Evolutionary conservation across 768 basidiomycete genomes (phyloP), one percentile per base, ranked within the genome.

Genomic region (Xerocomellus intermedius): DNA sequence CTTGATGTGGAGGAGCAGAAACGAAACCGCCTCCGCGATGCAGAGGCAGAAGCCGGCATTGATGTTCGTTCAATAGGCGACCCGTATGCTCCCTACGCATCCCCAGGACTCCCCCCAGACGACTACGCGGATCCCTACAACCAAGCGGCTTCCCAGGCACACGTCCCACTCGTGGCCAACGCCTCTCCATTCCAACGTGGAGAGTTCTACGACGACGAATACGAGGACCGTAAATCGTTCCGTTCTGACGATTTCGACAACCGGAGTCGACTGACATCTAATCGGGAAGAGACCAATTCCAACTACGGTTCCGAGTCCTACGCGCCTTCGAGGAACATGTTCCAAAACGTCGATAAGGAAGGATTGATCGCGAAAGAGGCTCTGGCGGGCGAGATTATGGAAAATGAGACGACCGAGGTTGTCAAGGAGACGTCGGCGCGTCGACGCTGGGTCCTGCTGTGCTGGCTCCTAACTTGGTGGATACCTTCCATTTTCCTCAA

Each of bases 251-350:
- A 93, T 52, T 91, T 82, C 57, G 93, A 94, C 62, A 84, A 83
- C 8, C 83, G 85, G 8, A 93, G 87, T 64, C 79, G 86, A 50
- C 81, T 89, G 49, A 91, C 90, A 0, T 87, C 84, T 51, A 82
- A 89, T 57, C 82, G 85, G 28, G 90, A 90, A 56, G 91, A 94
- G 42, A 80, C 85, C 0, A 78, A 78, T 43, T 93, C 91, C 0
- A 89, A 91, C 64, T 86, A 89, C 60, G 94, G 94, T 4, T 91
- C 91, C 4, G 94, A 97, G 67, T 90, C 89, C 0, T 98, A 97
- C 63, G 95, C 94, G 0, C 95, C 95, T 0, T 94, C 91, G 0
- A 75, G 92, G 32, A 97, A 97, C 63, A 98, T 97, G 95, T 97
- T 98, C 82, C 86, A 89, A 60, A 85, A 84, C 56, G 79, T 84